phyloP scores from a whole-genome alignment of 257 asterid genomes.

The Solanum clarkiae region DNA sequence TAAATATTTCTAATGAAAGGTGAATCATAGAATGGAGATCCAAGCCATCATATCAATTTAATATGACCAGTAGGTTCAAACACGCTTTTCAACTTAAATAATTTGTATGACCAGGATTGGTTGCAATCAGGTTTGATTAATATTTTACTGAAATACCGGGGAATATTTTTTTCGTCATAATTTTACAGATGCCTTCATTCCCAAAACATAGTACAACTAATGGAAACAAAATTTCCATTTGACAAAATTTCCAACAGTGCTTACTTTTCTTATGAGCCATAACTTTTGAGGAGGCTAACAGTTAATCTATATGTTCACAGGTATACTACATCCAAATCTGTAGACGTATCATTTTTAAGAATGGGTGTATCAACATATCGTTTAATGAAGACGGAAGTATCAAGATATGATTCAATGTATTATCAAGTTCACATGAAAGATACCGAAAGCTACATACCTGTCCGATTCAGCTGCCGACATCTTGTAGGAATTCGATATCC shows the following conservation, averaged over 20 bases:
- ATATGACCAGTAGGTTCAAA: not conserved
- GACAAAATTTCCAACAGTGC: not conserved
- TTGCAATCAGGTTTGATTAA: not conserved
- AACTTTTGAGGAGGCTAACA: no score
- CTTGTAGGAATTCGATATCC: constrained; percentile 22
- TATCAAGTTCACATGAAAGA: not conserved
- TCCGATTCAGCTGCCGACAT: constrained; percentile 12
- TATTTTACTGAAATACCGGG: not conserved
- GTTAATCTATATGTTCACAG: no score
- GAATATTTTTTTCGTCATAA: not conserved
- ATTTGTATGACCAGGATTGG: not conserved
- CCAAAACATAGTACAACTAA: not conserved
- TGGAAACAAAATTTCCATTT: not conserved
- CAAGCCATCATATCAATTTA: not conserved
- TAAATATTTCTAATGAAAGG: not conserved
- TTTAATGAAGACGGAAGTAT: not conserved
- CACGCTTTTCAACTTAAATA: not conserved
- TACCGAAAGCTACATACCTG: constrained; percentile 22
- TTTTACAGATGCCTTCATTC: not conserved
- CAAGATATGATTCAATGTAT: not conserved
- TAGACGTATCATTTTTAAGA: not conserved
- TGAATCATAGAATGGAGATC: not conserved
- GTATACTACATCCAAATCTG: no score
- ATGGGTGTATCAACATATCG: not conserved
- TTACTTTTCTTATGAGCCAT: not conserved